A percentile compares a stretch with the other conserved stretches of the same genome.
Evolutionary conservation across 2,329 filamentous ascomycete genomes (phyloP).

Genomic region (Didymella pinodella): DNA sequence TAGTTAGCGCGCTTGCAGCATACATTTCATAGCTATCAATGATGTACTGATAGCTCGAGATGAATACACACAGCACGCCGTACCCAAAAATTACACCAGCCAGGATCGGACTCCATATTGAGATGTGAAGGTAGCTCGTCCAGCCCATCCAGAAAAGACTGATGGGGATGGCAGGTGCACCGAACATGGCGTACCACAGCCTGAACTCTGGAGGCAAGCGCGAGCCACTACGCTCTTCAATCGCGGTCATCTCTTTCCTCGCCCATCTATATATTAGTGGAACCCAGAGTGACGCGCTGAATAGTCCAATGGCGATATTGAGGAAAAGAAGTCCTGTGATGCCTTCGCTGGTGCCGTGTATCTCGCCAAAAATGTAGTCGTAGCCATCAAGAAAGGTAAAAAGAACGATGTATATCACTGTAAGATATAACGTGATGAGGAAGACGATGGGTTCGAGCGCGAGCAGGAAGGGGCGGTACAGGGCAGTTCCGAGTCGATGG

Average conservation of each 20-base stretch:
- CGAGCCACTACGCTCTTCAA: constrained; percentile 50
- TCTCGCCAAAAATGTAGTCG: constrained; percentile 60
- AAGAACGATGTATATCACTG: constrained; percentile 62
- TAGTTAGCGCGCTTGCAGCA: constrained; percentile 58
- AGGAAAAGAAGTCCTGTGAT: constrained; percentile 59
- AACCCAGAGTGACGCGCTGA: constrained; percentile 49
- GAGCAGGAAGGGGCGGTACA: constrained; percentile 56
- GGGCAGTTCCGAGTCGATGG: constrained; percentile 44
- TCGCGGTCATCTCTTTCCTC: constrained; percentile 53
- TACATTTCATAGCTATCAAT: constrained; percentile 65
- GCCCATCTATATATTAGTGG: constrained; percentile 58
- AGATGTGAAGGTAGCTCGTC: constrained; percentile 52
- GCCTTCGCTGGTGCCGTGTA: constrained; percentile 57
- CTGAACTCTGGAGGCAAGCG: constrained; percentile 61
- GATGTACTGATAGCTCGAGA: constrained; percentile 63
- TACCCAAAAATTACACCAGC: constrained; percentile 19
- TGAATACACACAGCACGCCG: constrained; percentile 46
- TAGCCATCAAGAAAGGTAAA: constrained; percentile 64
- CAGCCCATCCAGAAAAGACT: constrained; percentile 67
- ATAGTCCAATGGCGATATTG: constrained; percentile 56
- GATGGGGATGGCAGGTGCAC: constrained; percentile 59
- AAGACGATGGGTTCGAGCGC: constrained; percentile 57
- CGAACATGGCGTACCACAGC: constrained; percentile 62
- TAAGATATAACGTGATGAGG: constrained; percentile 60
- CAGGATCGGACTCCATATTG: constrained; percentile 10